Percentiles rank a stretch among this genome's conserved stretches.
Evolutionary conservation across 2,329 filamentous ascomycete species (phyloP).

Genomic region (Periconia digitata): DNA sequence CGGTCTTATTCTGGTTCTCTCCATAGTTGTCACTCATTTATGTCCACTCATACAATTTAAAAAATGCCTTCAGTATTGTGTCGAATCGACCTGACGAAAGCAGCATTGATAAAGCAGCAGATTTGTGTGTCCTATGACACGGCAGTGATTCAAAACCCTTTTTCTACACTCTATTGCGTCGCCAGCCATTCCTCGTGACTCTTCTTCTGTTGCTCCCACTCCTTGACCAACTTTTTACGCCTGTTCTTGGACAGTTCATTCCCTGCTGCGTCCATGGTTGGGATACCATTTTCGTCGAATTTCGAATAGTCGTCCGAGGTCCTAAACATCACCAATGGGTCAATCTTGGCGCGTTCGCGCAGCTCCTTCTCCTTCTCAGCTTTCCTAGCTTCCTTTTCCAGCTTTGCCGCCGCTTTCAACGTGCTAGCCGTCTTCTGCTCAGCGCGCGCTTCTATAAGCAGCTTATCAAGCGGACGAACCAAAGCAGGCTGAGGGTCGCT

Average conservation of each 20-base stretch:
- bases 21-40: no score
- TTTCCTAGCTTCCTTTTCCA: constrained; percentile 3
- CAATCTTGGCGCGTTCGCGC: constrained; percentile 6
- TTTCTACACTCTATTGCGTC: constrained; percentile 2
- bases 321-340: constrained; percentile 4
- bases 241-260: constrained; percentile 1
- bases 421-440: constrained; percentile 4
- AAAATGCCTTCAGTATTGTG: no score
- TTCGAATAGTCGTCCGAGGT: constrained; percentile 5
- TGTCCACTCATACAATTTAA: no score
- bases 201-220: constrained; percentile 1
- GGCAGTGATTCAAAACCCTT: constrained; percentile 3
- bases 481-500: constrained; percentile 6
- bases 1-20: no score
- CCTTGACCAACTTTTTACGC: constrained; percentile 1
- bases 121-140: no score
- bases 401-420: constrained; percentile 3
- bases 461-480: constrained; percentile 5
- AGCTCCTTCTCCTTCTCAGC: constrained; percentile 6
- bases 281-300: constrained; percentile 2
- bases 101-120: no score
- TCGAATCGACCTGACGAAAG: no score
- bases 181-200: constrained; percentile 2
- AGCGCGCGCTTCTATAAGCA: constrained; percentile 4
- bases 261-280: neutral